Percentiles rank a stretch among this genome's conserved stretches.
phyloP scores from a whole-genome alignment of 805 yeast genomes.

The Crinitomyces ghanaensis region DNA sequence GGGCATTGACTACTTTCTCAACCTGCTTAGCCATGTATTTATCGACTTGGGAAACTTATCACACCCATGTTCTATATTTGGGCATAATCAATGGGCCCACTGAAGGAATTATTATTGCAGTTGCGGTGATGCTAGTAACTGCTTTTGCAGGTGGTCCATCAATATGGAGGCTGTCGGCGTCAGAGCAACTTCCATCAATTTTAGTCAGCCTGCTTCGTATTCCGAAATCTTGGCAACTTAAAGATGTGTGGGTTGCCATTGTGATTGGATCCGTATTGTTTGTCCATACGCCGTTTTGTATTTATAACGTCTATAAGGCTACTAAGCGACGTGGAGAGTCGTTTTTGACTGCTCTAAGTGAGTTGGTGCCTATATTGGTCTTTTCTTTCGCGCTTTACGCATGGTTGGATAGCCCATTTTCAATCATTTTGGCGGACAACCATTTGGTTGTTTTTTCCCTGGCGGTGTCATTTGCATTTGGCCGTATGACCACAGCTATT shows the following conservation, averaged over 20 bases:
- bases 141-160: constrained; percentile 57
- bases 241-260: constrained; percentile 21
- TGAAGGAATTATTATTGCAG: constrained; percentile 73
- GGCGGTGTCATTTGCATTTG: constrained; percentile 74
- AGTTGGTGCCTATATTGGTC: constrained; percentile 57
- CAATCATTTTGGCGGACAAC: constrained; percentile 32
- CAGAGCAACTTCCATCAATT: constrained; percentile 21
- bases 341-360: constrained; percentile 33
- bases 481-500: constrained; percentile 49
- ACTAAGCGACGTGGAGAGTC: constrained; percentile 39
- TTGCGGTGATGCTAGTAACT: constrained; percentile 45
- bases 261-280: constrained; percentile 29
- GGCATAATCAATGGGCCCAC: constrained; percentile 90
- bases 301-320: constrained; percentile 30
- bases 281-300: constrained; percentile 59
- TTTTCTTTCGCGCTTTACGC: constrained; percentile 40
- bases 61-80: constrained; percentile 73
- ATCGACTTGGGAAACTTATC: constrained; percentile 92
- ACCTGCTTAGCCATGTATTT: constrained; percentile 44
- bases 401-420: constrained; percentile 36
- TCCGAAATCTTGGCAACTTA: constrained; percentile 8
- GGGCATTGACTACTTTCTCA: constrained; percentile 64
- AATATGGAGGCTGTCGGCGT: constrained; percentile 43
- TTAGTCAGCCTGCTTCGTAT: not conserved
- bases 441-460: constrained; percentile 63